phyloP scores from a whole-genome alignment of 1,139 yeast species.

The Taphrina betulina region DNA sequence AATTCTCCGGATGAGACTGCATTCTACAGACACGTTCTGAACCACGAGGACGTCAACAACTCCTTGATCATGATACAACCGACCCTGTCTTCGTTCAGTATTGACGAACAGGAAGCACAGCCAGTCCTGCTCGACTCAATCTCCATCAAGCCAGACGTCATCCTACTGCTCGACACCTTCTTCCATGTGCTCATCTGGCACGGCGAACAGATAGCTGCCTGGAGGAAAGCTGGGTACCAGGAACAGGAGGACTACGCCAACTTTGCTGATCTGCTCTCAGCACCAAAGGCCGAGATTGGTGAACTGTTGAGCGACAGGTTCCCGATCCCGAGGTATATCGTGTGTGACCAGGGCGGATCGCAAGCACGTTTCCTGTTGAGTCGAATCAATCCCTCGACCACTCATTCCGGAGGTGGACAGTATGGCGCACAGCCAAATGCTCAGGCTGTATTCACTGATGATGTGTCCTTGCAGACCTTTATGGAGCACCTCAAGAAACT shows the following conservation, averaged over 20 bases:
- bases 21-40: constrained; percentile 86
- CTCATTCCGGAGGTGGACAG: constrained; percentile 58
- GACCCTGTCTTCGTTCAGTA: constrained; percentile 80
- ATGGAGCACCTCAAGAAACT: constrained; percentile 66
- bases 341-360: constrained; percentile 96
- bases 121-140: constrained; percentile 94
- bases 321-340: constrained; percentile 95
- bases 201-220: constrained; percentile 90
- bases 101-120: constrained; percentile 67
- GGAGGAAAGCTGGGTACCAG: constrained; percentile 96
- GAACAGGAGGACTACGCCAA: constrained; percentile 86
- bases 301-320: constrained; percentile 86
- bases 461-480: constrained; percentile 85
- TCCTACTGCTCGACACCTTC: constrained; percentile 85
- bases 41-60: constrained; percentile 87
- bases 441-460: constrained; percentile 91
- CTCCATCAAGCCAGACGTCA: constrained; percentile 84
- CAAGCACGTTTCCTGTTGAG: constrained; percentile 96
- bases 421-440: constrained; percentile 56
- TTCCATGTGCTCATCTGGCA: constrained; percentile 95
- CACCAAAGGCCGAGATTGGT: constrained; percentile 90
- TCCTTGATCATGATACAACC: constrained; percentile 98
- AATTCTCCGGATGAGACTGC: constrained; percentile 99
- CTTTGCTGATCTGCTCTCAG: constrained; percentile 80
- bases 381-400: constrained; percentile 88